phyloP scores from a whole-genome alignment of 2,329 filamentous ascomycete species.

The Phialophora expanda region DNA sequence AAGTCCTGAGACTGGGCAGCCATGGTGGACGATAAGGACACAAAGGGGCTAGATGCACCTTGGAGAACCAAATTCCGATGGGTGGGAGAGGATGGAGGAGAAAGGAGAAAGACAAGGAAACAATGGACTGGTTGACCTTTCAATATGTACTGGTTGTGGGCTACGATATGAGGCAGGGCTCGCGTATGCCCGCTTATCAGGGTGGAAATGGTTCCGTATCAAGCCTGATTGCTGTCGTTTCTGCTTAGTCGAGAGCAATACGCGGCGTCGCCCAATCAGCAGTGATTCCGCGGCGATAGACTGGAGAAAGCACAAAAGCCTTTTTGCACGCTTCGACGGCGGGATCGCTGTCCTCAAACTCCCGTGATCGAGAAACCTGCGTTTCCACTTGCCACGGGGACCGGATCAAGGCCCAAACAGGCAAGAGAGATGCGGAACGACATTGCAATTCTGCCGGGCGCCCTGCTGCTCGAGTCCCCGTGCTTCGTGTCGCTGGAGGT shows the following conservation, averaged over 20 bases:
- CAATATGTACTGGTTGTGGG: neutral
- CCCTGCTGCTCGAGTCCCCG: neutral
- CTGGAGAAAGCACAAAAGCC: neutral
- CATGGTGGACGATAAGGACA: slow-evolving; percentile 19
- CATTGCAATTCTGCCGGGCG: neutral
- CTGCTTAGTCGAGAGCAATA: slow-evolving; percentile 3
- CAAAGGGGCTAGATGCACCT: neutral
- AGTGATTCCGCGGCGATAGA: neutral
- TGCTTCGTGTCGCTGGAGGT: neutral
- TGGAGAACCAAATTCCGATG: neutral
- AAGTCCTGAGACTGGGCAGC: slow-evolving; percentile 34
- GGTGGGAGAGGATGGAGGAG: neutral
- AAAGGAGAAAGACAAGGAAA: neutral
- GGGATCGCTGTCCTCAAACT: neutral
- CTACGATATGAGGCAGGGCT: neutral
- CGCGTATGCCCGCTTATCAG: neutral
- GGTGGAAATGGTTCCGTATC: neutral
- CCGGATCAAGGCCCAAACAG: slow-evolving; percentile 17
- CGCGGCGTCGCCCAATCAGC: slow-evolving; percentile 2
- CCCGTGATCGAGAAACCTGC: neutral
- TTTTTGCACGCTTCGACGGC: neutral
- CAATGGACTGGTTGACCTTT: neutral
- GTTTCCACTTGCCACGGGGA: neutral
- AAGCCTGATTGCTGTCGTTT: too few relatives aligned
- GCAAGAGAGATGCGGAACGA: slow-evolving; percentile 23